Conservation (phyloP, 1,284 basidiomycete genomes). For the Chalciporus sp. region DNA sequence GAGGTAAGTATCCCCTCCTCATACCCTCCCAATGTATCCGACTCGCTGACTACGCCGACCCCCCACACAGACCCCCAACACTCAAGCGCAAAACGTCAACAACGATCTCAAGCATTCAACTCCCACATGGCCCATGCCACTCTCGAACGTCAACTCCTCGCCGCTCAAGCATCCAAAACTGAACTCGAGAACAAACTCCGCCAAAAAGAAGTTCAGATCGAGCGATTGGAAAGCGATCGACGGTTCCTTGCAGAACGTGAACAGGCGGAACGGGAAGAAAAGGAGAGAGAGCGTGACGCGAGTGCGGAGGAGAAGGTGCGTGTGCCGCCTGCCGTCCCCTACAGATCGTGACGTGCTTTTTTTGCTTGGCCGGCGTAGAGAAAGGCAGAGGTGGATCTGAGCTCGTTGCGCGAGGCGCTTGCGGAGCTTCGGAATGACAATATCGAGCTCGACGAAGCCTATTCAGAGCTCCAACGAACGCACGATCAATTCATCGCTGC, state of each 20-base stretch:
- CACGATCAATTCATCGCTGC: slow-evolving; percentile 48
- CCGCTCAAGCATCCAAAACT: slow-evolving; percentile 56
- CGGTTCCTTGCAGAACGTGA: slow-evolving; percentile 61
- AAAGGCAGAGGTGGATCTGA: slow-evolving; percentile 46
- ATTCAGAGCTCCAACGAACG: slow-evolving; percentile 46
- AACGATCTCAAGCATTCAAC: slow-evolving; percentile 59
- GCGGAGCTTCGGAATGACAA: slow-evolving; percentile 54
- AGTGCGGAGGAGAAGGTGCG: slow-evolving; percentile 57
- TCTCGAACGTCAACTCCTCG: slow-evolving; percentile 62
- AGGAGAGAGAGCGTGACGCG: slow-evolving; percentile 45
- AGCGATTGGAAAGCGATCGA: slow-evolving; percentile 64
- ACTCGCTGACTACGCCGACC: background rate
- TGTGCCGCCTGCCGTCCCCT: background rate
- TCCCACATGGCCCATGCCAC: slow-evolving; percentile 58
- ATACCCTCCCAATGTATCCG: background rate
- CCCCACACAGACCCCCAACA: slow-evolving; percentile 55
- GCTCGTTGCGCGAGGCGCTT: slow-evolving; percentile 47
- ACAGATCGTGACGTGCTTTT: background rate
- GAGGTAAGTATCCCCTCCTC: slow-evolving; percentile 41
- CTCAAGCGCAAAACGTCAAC: slow-evolving; percentile 61
- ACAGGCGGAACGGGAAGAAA: slow-evolving; percentile 58
- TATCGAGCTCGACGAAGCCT: slow-evolving; percentile 56
- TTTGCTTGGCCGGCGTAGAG: slow-evolving; percentile 12
- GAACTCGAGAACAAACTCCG: slow-evolving; percentile 66
- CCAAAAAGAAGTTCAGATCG: slow-evolving; percentile 59